Percentiles rank a stretch among this genome's conserved stretches.
Conservation (phyloP, 1,139 yeast genomes). For the Pichia sp. region DNA sequence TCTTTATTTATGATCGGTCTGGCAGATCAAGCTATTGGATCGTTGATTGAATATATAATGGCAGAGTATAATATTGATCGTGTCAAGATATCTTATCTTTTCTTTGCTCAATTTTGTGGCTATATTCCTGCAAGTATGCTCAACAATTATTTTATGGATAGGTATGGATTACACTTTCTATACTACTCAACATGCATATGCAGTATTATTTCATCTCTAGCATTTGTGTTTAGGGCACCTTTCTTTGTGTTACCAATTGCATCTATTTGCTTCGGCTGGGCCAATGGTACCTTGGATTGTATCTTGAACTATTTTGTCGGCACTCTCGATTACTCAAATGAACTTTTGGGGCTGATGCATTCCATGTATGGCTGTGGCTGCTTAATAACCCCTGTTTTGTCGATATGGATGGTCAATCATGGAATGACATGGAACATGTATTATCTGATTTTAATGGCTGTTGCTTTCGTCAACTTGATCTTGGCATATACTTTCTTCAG, state of each 20-base stretch:
- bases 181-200: constrained; percentile 17
- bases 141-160: constrained; percentile 23
- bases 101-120: constrained; percentile 31
- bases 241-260: constrained; percentile 31
- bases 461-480: constrained; percentile 26
- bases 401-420: constrained; percentile 19
- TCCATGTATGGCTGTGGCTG: constrained; percentile 67
- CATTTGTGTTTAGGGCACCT: constrained; percentile 31
- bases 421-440: constrained; percentile 40
- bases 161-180: constrained; percentile 26
- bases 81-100: constrained; percentile 27
- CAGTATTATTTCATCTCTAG: constrained; percentile 14
- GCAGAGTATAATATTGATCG: constrained; percentile 40
- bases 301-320: constrained; percentile 56
- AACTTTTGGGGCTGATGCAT: constrained; percentile 58
- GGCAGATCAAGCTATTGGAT: constrained; percentile 53
- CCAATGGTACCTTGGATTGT: constrained; percentile 57
- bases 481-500: constrained; percentile 31
- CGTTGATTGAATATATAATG: constrained; percentile 45
- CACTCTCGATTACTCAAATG: constrained; percentile 48
- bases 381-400: constrained; percentile 48
- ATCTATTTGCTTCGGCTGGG: constrained; percentile 45
- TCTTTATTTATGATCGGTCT: constrained; percentile 43
- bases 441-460: constrained; percentile 32
- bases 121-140: constrained; percentile 29